Evolutionary conservation across 768 basidiomycete species (phyloP), one percentile per base, ranked within the genome.

Genomic region (Hypsizygus marmoreus): DNA sequence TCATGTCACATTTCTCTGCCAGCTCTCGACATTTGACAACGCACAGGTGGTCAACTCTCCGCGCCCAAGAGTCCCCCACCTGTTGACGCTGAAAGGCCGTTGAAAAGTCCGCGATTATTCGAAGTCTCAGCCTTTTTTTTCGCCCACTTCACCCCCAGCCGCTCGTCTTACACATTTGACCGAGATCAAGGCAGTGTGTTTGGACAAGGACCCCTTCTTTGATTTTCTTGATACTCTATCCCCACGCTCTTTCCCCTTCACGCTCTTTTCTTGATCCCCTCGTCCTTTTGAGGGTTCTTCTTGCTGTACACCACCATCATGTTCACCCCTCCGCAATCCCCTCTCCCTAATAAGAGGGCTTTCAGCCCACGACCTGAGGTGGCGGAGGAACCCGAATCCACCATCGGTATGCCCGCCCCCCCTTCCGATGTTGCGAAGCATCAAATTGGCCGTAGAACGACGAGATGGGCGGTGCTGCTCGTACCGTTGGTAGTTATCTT

Each of bases 401-500:
- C 49, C 32, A 36, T 44, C 36, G n/a, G 29, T 17, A 47, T 42
- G 42, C 37, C 29, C 17, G 37, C 45, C 20, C 30, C 47, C 34
- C 43, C 24, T 34, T 1, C 20, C 17, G 34, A 37, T 36, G 22
- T 39, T 28, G 28, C 17, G 45, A 83, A 81, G 63, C 73, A 66
- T 48, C 68, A 66, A 35, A 71, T 62, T 24, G 73, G 70, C 32
- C 71, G 78, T 17, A 64, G 71, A 40, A 69, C 71, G 42, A n/a
- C n/a, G n/a, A 65, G 67, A 58, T 79, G 75, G 76, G 70, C 78
- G 1, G 72, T 82, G 43, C 43, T 87, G 31, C 50, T 82, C 25
- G 69, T 85, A 2, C 86, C 86, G 2, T 51, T 83, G 8, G 53
- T 70, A 5, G 72, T 89, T 39, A 58, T 84, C 29, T 43, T 82